Percentiles rank a stretch among this genome's conserved stretches.
These are phyloP conservation scores for Myrmaecium sp. DNA, from an alignment of 2,329 filamentous ascomycete species.

Conservation along the genomic window DNA sequence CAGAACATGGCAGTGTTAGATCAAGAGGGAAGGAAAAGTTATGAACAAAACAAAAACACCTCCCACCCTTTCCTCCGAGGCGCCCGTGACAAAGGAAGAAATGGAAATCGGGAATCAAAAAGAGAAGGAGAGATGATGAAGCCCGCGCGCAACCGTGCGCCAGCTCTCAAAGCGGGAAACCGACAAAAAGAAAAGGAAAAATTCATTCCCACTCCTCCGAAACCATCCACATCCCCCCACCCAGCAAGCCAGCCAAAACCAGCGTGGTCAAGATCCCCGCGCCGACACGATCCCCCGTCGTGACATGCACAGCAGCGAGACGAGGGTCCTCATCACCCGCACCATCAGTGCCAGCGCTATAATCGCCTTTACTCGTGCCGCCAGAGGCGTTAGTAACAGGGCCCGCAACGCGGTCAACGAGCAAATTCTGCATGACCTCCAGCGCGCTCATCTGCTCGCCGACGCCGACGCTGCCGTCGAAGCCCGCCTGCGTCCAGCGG, in stretches of 20 bases:
- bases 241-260: background rate
- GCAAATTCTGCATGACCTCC: conserved; percentile 27
- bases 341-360: conserved; percentile 20
- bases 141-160: no score
- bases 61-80: no score
- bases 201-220: no score
- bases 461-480: conserved; percentile 24
- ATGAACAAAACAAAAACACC: no score
- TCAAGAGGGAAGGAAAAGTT: no score
- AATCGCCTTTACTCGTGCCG: conserved; percentile 37
- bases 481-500: conserved; percentile 27
- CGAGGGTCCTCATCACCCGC: background rate
- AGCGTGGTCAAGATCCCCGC: background rate
- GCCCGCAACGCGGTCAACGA: conserved; percentile 17
- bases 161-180: no score
- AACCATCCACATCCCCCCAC: conserved; percentile 8
- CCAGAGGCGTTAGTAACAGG: conserved; percentile 33
- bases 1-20: no score
- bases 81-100: no score
- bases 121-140: no score
- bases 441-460: conserved; percentile 29
- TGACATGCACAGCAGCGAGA: no score
- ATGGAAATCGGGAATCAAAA: no score
- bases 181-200: no score
- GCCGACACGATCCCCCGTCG: background rate